These are phyloP conservation scores for Xylaria grammica DNA, from an alignment of 495 filamentous ascomycete species.

Conservation along the genomic window DNA sequence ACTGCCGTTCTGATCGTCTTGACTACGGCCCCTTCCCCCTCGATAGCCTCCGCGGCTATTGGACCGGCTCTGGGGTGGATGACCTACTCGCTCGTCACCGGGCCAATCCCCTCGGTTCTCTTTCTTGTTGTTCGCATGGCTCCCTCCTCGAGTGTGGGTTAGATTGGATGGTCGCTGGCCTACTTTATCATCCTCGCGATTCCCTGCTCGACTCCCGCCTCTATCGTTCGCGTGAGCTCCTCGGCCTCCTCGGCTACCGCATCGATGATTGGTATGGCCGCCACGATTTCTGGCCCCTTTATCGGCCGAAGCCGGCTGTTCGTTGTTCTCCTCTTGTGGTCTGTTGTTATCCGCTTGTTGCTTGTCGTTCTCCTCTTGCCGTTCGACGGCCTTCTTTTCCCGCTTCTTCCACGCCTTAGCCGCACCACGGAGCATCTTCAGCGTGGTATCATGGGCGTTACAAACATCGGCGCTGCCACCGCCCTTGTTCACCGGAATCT, in stretches of 20 bases:
- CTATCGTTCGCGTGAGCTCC: background rate
- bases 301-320: background rate
- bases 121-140: too few species aligned
- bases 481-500: background rate
- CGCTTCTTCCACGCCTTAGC: background rate
- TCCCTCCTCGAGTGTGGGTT: too few species aligned
- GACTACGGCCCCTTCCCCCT: too few species aligned
- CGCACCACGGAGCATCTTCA: background rate
- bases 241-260: background rate
- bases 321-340: too few species aligned
- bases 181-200: background rate
- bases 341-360: too few species aligned
- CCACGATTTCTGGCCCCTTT: background rate
- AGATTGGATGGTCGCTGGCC: too few species aligned
- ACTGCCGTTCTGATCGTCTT: too few species aligned
- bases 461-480: too few species aligned
- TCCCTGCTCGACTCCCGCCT: background rate
- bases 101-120: background rate
- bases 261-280: background rate
- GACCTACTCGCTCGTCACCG: too few species aligned
- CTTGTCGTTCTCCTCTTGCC: too few species aligned
- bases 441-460: background rate
- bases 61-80: too few species aligned
- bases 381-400: background rate
- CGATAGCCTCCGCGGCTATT: too few species aligned